A percentile compares a stretch with the other conserved stretches of the same genome.
Conservation (phyloP, 192 early-diverging fungal species). For the Fimicolochytrium jonesii region DNA sequence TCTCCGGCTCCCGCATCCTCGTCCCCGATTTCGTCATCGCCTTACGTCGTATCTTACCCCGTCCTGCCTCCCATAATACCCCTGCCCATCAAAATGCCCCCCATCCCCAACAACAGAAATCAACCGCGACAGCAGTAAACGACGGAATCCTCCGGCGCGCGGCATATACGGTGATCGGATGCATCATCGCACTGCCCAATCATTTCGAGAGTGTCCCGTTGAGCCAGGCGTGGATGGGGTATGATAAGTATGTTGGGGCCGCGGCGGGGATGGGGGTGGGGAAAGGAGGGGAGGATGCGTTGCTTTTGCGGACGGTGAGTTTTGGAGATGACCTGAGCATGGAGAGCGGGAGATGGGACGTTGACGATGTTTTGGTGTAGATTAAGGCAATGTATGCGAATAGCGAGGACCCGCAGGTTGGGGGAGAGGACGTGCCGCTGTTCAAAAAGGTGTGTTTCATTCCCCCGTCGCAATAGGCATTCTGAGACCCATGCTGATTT, state of each 20-base stretch:
- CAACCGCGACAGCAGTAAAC: constrained; percentile 31
- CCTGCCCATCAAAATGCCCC: background rate
- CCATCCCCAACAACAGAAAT: background rate
- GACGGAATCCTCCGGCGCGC: constrained; percentile 48
- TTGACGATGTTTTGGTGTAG: background rate
- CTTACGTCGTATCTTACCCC: constrained; percentile 57
- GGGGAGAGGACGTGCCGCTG: background rate
- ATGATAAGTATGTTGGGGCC: constrained; percentile 9
- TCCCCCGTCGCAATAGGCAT: background rate
- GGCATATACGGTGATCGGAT: constrained; percentile 58
- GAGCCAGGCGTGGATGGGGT: constrained; percentile 18
- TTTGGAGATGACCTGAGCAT: no score
- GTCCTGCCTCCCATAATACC: no score
- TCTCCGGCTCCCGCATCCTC: constrained; percentile 69
- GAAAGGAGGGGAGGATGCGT: constrained; percentile 1
- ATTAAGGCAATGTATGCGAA: constrained; percentile 19
- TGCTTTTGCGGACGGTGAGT: constrained; percentile 17
- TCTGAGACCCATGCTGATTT: no score
- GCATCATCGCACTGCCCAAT: constrained; percentile 65
- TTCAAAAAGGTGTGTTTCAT: constrained; percentile 11
- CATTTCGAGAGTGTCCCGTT: constrained; percentile 62
- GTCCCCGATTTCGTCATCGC: constrained; percentile 70
- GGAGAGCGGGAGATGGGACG: no score
- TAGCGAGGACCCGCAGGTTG: background rate
- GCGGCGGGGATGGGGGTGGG: background rate